Conservation (phyloP, 257 asterid genomes). For the Capsicum pubescens region DNA sequence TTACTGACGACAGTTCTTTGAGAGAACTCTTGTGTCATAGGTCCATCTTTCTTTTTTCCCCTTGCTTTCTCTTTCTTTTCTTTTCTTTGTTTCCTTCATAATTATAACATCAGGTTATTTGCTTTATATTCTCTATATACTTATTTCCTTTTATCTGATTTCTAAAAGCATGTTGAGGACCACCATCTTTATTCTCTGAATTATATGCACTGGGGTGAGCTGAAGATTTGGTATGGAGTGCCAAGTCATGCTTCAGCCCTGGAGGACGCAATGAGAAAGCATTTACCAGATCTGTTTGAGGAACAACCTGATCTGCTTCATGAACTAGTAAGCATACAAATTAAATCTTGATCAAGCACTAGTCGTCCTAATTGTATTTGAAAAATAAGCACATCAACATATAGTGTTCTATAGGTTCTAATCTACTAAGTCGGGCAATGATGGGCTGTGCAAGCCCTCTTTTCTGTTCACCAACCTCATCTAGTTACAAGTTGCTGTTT, state of each 20-base stretch:
- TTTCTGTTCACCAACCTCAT: not conserved
- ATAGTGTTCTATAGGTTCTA: not conserved
- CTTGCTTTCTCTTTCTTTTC: too few species aligned
- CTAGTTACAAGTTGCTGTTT: not conserved
- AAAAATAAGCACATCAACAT: not conserved
- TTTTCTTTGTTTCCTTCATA: not conserved
- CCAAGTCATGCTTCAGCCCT: conserved; percentile 70
- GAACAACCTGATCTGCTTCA: conserved; percentile 76
- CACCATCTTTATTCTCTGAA: conserved; percentile 88
- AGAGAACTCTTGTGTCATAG: not conserved
- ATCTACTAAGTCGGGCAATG: not conserved
- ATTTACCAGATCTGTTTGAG: conserved; percentile 75
- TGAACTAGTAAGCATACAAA: conserved; percentile 53
- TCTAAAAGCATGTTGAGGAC: conserved; percentile 76
- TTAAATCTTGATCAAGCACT: conserved; percentile 11
- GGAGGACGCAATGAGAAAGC: conserved; percentile 78
- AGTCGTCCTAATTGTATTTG: conserved; percentile 1
- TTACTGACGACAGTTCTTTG: not conserved
- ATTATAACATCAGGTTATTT: not conserved
- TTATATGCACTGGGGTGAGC: conserved; percentile 88
- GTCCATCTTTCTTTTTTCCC: not conserved
- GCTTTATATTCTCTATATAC: not conserved
- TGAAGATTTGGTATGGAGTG: conserved; percentile 83
- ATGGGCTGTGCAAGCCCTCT: not conserved
- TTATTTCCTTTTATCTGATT: not conserved